Evolutionary conservation across 176 grass and related monocot species (phyloP).

Genomic region (Chrysopogon serrulatus): DNA sequence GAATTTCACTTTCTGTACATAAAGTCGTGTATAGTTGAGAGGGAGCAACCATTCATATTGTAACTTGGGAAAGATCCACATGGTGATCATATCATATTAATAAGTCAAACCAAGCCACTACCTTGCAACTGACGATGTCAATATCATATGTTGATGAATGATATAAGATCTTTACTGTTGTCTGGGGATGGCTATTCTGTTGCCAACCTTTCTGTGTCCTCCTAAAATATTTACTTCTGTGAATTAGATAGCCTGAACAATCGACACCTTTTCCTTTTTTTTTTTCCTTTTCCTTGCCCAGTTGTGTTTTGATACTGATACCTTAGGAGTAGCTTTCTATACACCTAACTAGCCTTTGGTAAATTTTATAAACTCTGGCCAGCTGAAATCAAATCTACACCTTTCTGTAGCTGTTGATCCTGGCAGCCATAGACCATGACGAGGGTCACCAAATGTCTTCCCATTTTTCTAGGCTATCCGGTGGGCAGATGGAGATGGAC

Average conservation of each 20-base stretch:
- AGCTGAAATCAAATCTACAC: not conserved
- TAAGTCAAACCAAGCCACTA: not conserved
- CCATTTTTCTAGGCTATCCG: not conserved
- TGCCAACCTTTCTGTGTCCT: not conserved
- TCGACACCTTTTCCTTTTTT: not conserved
- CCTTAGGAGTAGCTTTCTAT: not conserved
- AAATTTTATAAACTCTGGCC: not conserved
- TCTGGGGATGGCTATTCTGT: not conserved
- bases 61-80: not conserved
- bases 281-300: no score
- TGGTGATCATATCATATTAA: not conserved
- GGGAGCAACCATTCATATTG: not conserved
- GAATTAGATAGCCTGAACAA: not conserved
- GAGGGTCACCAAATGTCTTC: not conserved
- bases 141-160: not conserved
- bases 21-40: constrained; percentile 8
- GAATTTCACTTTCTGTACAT: constrained; percentile 8
- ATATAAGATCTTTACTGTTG: not conserved
- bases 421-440: not conserved
- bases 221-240: not conserved
- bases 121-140: not conserved
- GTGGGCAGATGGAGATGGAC: constrained; percentile 14
- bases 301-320: not conserved
- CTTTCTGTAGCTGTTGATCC: not conserved
- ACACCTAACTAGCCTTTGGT: not conserved